Base-by-base conservation (phyloP, 805 yeast genomes). In the Teunomyces barrocoloradensis region DNA sequence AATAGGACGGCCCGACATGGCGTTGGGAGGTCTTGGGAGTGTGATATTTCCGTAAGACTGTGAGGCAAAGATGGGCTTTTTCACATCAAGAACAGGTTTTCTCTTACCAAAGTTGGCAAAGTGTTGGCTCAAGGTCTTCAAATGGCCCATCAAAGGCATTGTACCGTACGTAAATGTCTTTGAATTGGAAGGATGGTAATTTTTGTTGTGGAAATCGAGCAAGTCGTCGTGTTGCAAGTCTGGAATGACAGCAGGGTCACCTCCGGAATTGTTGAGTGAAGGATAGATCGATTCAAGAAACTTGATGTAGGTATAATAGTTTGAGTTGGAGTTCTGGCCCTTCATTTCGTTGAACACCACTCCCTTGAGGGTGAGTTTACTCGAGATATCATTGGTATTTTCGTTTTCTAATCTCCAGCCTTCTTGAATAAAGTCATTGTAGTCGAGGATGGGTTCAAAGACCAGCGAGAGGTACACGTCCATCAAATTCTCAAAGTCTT, bases 301-400 rank as follows among this genome's bases (percentile, higher is more conserved):
- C 52, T 84, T 81, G 59, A 85, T 88, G 81, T 91, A 92, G 63
- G 78, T 90, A 53, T 84, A 79, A 65, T 94, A 94, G 2, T 91
- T 81, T 0, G 96, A 80, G 64, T 89, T 92, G 0, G 96, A 87
- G 61, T 89, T 81, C 66, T 92, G 97, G 6, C 99, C 99, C 67
- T 94, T 94, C 99, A 94, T 94, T 69, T 94, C 99, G 63, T 94
- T 94, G 64, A 87, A 94, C 2, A 94, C 99, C 29, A 94, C 99
- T 40, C 99, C 99, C 66, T 94, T 94, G 66, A 89, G 89, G 3
- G 72, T 73, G 36, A 94, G 61, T 1, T 89, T 87, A 11, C 88
- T 75, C 0, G 57, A 49, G 12, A 71, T 69, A 60, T 91, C 90
- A 5, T 75, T 65, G 5, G 82, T 66, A 45, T 74, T 76, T 45